phyloP scores from a whole-genome alignment of 306 rosid genomes.

The Trifolium dubium region DNA sequence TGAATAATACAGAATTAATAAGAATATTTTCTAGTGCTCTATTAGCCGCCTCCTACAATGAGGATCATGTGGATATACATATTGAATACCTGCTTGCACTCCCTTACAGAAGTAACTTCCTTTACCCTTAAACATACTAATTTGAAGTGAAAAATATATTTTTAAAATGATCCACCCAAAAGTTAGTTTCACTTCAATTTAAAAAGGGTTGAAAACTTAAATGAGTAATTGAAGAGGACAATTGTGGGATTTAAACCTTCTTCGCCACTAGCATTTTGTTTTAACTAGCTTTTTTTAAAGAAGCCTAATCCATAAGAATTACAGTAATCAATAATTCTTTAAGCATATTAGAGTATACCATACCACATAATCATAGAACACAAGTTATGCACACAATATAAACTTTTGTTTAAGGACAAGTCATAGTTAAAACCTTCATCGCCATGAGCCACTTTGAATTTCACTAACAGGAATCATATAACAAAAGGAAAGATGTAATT shows the following conservation, averaged over 20 bases:
- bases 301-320: not conserved
- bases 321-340: not conserved
- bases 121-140: too few relatives aligned
- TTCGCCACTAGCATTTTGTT: not conserved
- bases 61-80: too few relatives aligned
- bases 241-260: not conserved
- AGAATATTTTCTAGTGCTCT: too few relatives aligned
- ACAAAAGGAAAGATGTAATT: not conserved
- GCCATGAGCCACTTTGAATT: not conserved
- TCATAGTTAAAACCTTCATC: not conserved
- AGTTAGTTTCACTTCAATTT: not conserved
- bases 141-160: not conserved
- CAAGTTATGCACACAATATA: constrained; percentile 6
- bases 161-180: not conserved
- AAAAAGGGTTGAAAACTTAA: not conserved
- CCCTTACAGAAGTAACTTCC: too few relatives aligned
- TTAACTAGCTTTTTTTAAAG: not conserved
- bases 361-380: not conserved
- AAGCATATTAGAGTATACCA: not conserved
- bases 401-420: not conserved
- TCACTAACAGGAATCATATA: constrained; percentile 5
- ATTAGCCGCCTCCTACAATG: too few relatives aligned
- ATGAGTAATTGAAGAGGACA: not conserved
- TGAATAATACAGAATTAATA: too few relatives aligned
- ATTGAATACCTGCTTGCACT: too few relatives aligned